Evolutionary conservation across 805 yeast species (phyloP), one percentile per base, ranked within the genome.

Genomic region (Barnettozyma sp.): DNA sequence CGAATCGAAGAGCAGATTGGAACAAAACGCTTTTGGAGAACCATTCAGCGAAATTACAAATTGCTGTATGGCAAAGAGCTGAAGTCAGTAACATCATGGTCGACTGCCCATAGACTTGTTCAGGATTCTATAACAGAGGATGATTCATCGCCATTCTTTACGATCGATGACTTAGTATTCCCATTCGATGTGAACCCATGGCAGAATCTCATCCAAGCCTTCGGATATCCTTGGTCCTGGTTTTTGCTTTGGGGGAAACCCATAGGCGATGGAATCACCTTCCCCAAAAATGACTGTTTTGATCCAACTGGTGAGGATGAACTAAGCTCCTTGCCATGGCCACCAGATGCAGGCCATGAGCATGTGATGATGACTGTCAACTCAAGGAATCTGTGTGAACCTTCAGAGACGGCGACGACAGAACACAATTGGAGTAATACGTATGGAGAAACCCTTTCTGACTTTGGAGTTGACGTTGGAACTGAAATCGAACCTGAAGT

Each of bases 401-500:
- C 11, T 16, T 21, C 12, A 13, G 17, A 32, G 15, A 24, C 4
- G n/a, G 27, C 7, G 7, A 14, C 28, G 10, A 8, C 8, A 10
- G 3, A 54, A 78, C 23, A 63, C 11, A 65, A 72, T 27, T 88
- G 95, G 94, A 59, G 58, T 38, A 86, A 83, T 53, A 77, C 70
- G 13, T 68, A 80, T 54, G 98, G 98, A n/a, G 97, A 90, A 50
- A 70, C 71, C 10, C 61, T 90, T 30, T 71, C 70, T 26, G 96
- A 86, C 58, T 88, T 76, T 55, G 97, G 97, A 0, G 97, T 90
- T 3, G 97, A 88, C 53, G 39, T 90, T 3, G 97, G 88, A 52
- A 40, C 72, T 3, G 97, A 88, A 52, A 40, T 72, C 7, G 81
- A 75, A 1, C 76, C 77, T 13, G 43, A 36, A 13, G 37, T 24